These are phyloP conservation scores for Aspergillus sojae DNA, from an alignment of 2,329 filamentous ascomycete species.

Conservation along the genomic window DNA sequence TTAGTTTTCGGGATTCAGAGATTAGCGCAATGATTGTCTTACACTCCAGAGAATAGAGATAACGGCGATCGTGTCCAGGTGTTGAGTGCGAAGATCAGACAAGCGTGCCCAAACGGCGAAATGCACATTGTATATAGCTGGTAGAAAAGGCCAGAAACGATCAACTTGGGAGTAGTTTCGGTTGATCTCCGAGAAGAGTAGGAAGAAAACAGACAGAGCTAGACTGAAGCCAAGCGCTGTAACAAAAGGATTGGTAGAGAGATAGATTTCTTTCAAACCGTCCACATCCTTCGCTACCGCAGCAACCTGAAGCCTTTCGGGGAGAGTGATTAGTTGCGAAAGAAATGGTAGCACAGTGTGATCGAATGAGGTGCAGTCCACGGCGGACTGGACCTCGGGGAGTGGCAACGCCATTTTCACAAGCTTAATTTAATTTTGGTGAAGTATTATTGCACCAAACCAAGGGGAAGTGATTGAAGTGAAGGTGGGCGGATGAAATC, in stretches of 20 bases:
- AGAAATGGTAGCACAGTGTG: conserved; percentile 76
- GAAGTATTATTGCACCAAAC: background rate
- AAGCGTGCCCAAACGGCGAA: conserved; percentile 81
- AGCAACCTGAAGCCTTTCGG: conserved; percentile 63
- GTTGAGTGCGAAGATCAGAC: conserved; percentile 68
- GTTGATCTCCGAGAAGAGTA: conserved; percentile 81
- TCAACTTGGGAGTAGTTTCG: conserved; percentile 97
- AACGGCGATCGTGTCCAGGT: conserved; percentile 71
- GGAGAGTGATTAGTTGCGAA: conserved; percentile 69
- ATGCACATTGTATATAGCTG: conserved; percentile 83
- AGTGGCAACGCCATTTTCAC: conserved; percentile 61
- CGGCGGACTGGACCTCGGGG: conserved; percentile 68
- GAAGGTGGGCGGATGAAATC: conserved; percentile 4
- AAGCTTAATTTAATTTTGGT: background rate
- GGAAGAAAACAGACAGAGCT: conserved; percentile 69
- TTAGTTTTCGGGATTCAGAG: conserved; percentile 20
- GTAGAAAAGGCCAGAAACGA: conserved; percentile 86
- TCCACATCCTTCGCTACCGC: conserved; percentile 62
- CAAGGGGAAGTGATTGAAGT: background rate
- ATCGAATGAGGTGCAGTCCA: conserved; percentile 75
- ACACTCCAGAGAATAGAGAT: conserved; percentile 80
- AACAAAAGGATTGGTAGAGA: conserved; percentile 83
- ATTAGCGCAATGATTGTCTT: conserved; percentile 40
- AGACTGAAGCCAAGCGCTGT: conserved; percentile 73
- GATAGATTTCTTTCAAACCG: conserved; percentile 71